phyloP scores from a whole-genome alignment of 2,329 filamentous ascomycete genomes.

The Waltergamsia citrina region DNA sequence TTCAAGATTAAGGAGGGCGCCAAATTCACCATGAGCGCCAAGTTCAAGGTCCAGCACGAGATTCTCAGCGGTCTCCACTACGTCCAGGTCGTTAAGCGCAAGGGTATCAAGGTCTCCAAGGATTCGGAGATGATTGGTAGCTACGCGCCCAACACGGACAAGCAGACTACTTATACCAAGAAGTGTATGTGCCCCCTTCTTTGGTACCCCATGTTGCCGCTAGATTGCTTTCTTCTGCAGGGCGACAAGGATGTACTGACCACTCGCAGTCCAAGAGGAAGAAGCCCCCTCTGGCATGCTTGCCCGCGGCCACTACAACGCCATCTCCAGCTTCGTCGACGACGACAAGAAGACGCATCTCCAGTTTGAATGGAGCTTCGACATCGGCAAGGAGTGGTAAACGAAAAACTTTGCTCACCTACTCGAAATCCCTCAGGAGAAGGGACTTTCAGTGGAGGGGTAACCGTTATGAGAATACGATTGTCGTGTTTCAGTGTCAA shows the following conservation, averaged over 20 bases:
- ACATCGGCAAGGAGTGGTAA: conserved; percentile 95
- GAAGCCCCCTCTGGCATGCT: conserved; percentile 90
- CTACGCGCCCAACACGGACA: conserved; percentile 86
- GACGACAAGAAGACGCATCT: conserved; percentile 89
- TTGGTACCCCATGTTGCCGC: too few relatives aligned
- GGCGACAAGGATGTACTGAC: not conserved
- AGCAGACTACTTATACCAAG: conserved; percentile 79
- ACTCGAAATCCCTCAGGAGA: not conserved
- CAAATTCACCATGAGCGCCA: conserved; percentile 87
- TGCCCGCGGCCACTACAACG: conserved; percentile 81
- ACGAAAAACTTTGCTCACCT: not conserved
- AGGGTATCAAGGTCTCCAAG: conserved; percentile 81
- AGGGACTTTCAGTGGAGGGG: not conserved
- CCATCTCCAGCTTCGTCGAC: conserved; percentile 83
- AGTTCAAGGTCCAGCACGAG: conserved; percentile 94
- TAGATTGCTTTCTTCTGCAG: too few relatives aligned
- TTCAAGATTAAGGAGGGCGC: conserved; percentile 97
- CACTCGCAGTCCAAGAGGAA: conserved; percentile 66
- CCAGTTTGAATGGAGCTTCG: conserved; percentile 91
- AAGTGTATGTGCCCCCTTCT: conserved; percentile 62
- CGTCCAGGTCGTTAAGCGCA: conserved; percentile 85
- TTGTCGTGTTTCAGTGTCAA: too few relatives aligned
- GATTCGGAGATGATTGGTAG: conserved; percentile 98
- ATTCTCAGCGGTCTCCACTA: conserved; percentile 94
- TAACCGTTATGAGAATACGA: not conserved